These are phyloP conservation scores for Candida frijolesensis DNA, from an alignment of 1,139 yeast genomes.

Conservation along the genomic window DNA sequence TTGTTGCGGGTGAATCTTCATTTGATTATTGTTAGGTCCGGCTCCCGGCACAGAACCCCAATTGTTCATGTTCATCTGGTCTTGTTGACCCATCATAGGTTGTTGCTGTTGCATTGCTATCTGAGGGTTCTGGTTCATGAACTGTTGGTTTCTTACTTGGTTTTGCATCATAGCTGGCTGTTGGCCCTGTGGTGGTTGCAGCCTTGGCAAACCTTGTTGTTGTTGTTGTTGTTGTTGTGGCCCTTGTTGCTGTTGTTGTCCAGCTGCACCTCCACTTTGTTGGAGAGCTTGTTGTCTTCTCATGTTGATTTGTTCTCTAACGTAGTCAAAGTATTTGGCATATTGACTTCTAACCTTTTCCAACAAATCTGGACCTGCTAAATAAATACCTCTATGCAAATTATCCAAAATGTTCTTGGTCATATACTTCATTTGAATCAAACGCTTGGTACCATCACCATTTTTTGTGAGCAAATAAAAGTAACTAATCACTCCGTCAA, in stretches of 20 bases:
- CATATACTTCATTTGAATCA: conserved; percentile 79
- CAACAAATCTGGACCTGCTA: conserved; percentile 69
- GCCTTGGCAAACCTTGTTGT: conserved; percentile 5
- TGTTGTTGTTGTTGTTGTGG: conserved; percentile 10
- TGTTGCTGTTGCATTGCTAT: conserved; percentile 16
- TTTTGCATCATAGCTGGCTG: conserved; percentile 12
- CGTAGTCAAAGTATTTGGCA: conserved; percentile 73
- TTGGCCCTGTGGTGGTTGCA: conserved; percentile 6
- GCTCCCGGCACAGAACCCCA: conserved; percentile 3
- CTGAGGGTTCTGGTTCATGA: conserved; percentile 15
- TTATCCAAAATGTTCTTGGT: conserved; percentile 74
- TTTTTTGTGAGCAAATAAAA: conserved; percentile 75
- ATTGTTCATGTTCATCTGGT: conserved; percentile 3
- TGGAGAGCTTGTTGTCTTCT: conserved; percentile 37
- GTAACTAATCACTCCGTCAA: conserved; percentile 76
- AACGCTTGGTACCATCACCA: conserved; percentile 71
- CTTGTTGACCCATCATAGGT: conserved; percentile 6
- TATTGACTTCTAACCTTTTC: conserved; percentile 73
- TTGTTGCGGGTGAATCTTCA: conserved; percentile 15
- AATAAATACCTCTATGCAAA: conserved; percentile 59
- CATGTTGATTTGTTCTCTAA: conserved; percentile 49
- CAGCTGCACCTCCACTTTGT: conserved; percentile 14
- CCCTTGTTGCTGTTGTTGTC: conserved; percentile 16
- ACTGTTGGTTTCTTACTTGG: conserved; percentile 25
- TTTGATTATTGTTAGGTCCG: conserved; percentile 6